Base-by-base conservation (phyloP, 2,329 filamentous ascomycete genomes). In the Fusarium sp. region DNA sequence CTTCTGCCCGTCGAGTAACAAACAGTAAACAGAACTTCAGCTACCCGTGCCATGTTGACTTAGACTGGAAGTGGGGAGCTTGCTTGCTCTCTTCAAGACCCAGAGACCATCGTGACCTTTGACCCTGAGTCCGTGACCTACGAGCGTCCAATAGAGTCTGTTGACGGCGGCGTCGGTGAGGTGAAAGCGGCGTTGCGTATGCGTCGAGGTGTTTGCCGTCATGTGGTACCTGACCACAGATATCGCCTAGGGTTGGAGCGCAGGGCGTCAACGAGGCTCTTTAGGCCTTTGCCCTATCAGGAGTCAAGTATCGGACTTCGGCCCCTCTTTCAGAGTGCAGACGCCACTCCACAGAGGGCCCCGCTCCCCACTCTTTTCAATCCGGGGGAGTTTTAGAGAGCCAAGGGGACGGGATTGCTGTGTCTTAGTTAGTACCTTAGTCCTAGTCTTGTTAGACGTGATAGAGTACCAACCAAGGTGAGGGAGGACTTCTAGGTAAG, bases 151-250 rank as follows among this genome's bases (percentile, higher is more conserved):
- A 70, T 70, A 59, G 51, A 57, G 54, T 42, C 28, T 10, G 35
- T 75, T 73, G 65, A 77, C 72, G 74, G 75, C 61, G 65, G 74
- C 70, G 69, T 76, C 69, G 74, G 74, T 77, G 75, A 77, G 71
- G 75, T 70, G 51, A 66, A 70, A 48, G 36, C 66, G 58, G 75
- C 69, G 66, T 64, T 68, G 67, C 66, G 69, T 73, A 65, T 63
- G 61, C 55, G 41, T 60, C 60, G 39, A 59, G 59, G 61, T 70
- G 60, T 64, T 64, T 72, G 59, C 57, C 68, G 66, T 76, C 65
- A 68, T 69, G 69, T 73, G 66, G 72, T 76, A 77, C 75, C 75
- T 72, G 53, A 22, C 42, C 48, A 55, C 60, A 74, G 75, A 77
- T 77, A 77, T 68, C 67, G 66, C 70, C 64, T 63, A 63, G 57